A percentile compares a stretch with the other conserved stretches of the same genome.
phyloP scores from a whole-genome alignment of 257 asterid species.

The Solanum gracilifrons region DNA sequence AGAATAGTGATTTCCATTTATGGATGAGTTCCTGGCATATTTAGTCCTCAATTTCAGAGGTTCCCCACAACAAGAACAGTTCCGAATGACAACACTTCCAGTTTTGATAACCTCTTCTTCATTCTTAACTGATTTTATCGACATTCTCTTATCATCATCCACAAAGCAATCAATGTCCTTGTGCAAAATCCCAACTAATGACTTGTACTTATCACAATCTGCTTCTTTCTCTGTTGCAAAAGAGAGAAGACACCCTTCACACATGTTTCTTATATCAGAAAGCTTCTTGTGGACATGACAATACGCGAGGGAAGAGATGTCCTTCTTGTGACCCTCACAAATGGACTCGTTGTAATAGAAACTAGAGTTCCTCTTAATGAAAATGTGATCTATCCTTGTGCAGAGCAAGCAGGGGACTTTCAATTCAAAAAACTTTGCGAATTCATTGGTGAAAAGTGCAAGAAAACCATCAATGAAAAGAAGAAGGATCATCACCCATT shows the following conservation, averaged over 20 bases:
- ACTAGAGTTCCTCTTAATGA: constrained; percentile 32
- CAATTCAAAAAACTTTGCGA: constrained; percentile 54
- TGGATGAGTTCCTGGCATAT: constrained; percentile 33
- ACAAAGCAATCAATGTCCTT: constrained; percentile 37
- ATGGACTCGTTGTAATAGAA: constrained; percentile 66
- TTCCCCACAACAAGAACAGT: constrained; percentile 87
- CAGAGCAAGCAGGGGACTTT: constrained; percentile 73
- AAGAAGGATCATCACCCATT: constrained; percentile 56
- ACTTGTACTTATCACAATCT: constrained; percentile 27
- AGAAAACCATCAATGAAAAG: constrained; percentile 66
- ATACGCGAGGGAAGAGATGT: constrained; percentile 70
- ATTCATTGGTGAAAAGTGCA: constrained; percentile 50
- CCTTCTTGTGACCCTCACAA: constrained; percentile 76
- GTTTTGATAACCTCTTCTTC: constrained; percentile 22
- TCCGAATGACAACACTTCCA: constrained; percentile 12
- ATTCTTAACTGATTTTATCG: constrained; percentile 18
- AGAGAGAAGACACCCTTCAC: constrained; percentile 69
- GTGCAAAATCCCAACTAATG: constrained; percentile 60
- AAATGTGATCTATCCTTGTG: constrained; percentile 59
- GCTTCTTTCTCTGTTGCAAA: constrained; percentile 51
- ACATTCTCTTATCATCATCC: constrained; percentile 23
- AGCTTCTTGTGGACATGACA: constrained; percentile 71
- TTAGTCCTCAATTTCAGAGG: constrained; percentile 32
- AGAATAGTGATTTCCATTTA: constrained; percentile 4
- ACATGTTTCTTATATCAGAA: constrained; percentile 62